These are phyloP conservation scores for Aspergillus heteromorphus DNA, from an alignment of 495 filamentous ascomycete species.

Conservation along the genomic window DNA sequence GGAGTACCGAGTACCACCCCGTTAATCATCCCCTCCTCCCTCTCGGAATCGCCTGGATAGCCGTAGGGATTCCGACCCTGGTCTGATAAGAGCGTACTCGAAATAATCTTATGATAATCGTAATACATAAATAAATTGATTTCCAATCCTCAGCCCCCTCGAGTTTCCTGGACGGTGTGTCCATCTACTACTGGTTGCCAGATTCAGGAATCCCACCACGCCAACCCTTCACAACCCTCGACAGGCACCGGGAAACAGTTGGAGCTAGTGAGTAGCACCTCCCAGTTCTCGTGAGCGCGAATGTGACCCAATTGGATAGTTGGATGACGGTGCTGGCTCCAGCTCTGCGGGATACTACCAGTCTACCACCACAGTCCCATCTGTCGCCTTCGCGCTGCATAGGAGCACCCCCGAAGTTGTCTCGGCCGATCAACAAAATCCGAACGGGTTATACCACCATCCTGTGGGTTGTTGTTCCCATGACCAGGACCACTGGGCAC, in stretches of 20 bases:
- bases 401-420: too few species aligned
- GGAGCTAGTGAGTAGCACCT: neutral
- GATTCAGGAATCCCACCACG: neutral
- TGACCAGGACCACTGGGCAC: neutral
- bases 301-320: neutral
- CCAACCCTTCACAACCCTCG: neutral
- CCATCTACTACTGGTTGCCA: neutral
- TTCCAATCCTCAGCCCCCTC: neutral
- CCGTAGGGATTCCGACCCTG: conserved; percentile 6
- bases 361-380: neutral
- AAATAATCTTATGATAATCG: conserved; percentile 28
- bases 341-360: neutral
- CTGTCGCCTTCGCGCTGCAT: neutral
- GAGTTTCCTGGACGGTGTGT: neutral
- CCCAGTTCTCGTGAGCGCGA: neutral
- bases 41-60: neutral
- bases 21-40: neutral
- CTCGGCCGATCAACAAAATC: neutral
- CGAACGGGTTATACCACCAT: neutral
- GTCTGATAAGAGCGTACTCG: conserved; percentile 22
- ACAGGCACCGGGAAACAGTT: neutral
- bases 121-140: conserved; percentile 29
- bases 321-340: neutral
- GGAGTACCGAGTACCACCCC: too few species aligned
- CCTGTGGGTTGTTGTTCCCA: neutral